A percentile compares a stretch with the other conserved stretches of the same genome.
Conservation (phyloP, 441 rosid species). For the Codiaeum variegatum region DNA sequence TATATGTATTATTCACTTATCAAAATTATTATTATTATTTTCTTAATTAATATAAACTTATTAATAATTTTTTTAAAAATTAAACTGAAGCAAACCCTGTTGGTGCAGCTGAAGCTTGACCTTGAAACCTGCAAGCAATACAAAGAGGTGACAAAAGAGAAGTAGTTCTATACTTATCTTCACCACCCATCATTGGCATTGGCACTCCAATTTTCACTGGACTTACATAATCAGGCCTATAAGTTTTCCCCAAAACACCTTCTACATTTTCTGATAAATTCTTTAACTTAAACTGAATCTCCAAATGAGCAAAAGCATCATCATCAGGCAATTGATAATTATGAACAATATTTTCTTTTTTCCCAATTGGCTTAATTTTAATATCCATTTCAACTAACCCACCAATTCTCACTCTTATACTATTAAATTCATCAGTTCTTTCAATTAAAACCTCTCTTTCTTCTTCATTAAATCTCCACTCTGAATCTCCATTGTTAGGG, state of each 20-base stretch:
- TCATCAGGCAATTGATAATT: conserved; percentile 61
- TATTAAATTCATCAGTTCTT: conserved; percentile 66
- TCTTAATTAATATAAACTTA: too few species aligned
- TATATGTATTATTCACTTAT: too few species aligned
- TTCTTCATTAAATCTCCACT: conserved; percentile 37
- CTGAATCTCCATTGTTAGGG: conserved; percentile 49
- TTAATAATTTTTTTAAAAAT: neutral
- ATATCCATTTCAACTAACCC: conserved; percentile 58
- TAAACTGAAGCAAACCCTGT: conserved; percentile 12
- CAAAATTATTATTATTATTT: too few species aligned
- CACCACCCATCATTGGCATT: conserved; percentile 90
- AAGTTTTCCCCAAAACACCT: conserved; percentile 82
- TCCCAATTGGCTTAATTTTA: conserved; percentile 62
- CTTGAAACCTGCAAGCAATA: conserved; percentile 56
- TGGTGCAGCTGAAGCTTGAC: conserved; percentile 16
- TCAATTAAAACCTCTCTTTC: conserved; percentile 45
- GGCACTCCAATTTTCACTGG: conserved; percentile 70
- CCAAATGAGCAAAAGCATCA: conserved; percentile 80
- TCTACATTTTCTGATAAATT: conserved; percentile 54
- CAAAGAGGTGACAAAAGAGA: conserved; percentile 62
- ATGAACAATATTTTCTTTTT: conserved; percentile 65
- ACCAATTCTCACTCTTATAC: conserved; percentile 44
- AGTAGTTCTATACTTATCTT: conserved; percentile 72
- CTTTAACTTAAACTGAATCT: conserved; percentile 70
- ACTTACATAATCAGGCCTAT: conserved; percentile 67